Evolutionary conservation across 257 asterid genomes (phyloP), one percentile per base, ranked within the genome.

Genomic region (Echites panduratus): DNA sequence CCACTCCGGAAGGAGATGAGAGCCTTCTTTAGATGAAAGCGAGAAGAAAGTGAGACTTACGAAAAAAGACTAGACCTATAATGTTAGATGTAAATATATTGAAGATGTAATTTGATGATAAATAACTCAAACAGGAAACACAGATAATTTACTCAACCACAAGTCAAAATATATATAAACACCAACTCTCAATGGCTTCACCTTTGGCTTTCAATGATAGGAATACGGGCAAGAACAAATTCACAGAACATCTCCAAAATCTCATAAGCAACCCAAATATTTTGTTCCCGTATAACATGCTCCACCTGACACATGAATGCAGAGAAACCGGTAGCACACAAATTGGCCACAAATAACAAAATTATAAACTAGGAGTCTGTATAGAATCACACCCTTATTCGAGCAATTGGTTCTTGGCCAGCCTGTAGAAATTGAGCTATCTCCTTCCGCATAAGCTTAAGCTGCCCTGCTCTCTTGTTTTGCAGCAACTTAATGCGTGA

Each of bases 331-430:
- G 2, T 45, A 16, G 59, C 26, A 22, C 24, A 52, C 38, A 35
- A 29, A 24, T 17, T 17, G 41, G 50, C 58, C 67, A 50, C 14
- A 38, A 11, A 66, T 20, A 58, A 74, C 22, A 41, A 75, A 73
- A 11, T 8, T 56, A 20, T 16, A 52, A 48, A 59, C 32, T 12
- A 47, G 58, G 17, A 48, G 4, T 47, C 68, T 29, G 41, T 63
- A 29, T 38, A 32, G 68, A 77, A 16, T 26, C 66, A 52, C 81
- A 94, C 98, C 82, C 96, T 84, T 71, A 94, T 94, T 75, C 96
- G 90, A 79, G 97, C 97, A 64, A 94, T 89, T 41, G 95, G 63
- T 83, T 93, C 97, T 72, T 89, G 97, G 73, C 97, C 98, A 66
- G 96, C 78, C 78, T 82, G 96, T 77, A 94, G 83, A 84, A 94